phyloP scores from a whole-genome alignment of 2,329 filamentous ascomycete species.

The Nigrograna mackinnonii region DNA sequence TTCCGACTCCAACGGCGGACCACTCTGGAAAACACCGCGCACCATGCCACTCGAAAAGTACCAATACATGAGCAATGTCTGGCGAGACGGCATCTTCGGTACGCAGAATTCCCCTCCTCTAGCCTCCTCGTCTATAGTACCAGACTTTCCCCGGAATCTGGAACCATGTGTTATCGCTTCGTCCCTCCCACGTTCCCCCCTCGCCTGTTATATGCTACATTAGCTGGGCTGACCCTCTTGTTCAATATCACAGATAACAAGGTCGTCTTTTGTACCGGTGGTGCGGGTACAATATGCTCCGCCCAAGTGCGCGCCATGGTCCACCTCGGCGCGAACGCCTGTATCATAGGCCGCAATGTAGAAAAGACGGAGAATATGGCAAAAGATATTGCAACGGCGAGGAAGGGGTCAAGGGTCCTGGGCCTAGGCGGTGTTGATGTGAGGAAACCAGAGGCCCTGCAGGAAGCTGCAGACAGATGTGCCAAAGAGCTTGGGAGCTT shows the following conservation, averaged over 20 bases:
- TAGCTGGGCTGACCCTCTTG: background rate
- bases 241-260: constrained; percentile 67
- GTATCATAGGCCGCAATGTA: constrained; percentile 87
- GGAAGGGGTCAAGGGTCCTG: constrained; percentile 80
- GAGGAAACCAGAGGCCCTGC: constrained; percentile 65
- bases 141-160: too few relatives aligned
- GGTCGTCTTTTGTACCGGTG: constrained; percentile 93
- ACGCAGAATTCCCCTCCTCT: constrained; percentile 27
- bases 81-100: constrained; percentile 89
- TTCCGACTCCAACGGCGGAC: constrained; percentile 10
- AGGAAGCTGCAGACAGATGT: constrained; percentile 77
- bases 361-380: constrained; percentile 85
- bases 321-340: constrained; percentile 87
- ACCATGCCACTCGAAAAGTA: constrained; percentile 72
- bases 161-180: background rate
- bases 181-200: background rate
- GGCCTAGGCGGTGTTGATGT: constrained; percentile 80
- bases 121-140: too few relatives aligned
- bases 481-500: constrained; percentile 82
- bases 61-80: constrained; percentile 79
- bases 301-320: constrained; percentile 92
- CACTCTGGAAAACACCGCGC: constrained; percentile 18
- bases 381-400: constrained; percentile 77
- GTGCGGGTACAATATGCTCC: constrained; percentile 90
- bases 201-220: background rate